Evolutionary conservation across 352 stramenopile species (phyloP), one percentile per base, ranked within the genome.

Genomic region (Pythium sp.): DNA sequence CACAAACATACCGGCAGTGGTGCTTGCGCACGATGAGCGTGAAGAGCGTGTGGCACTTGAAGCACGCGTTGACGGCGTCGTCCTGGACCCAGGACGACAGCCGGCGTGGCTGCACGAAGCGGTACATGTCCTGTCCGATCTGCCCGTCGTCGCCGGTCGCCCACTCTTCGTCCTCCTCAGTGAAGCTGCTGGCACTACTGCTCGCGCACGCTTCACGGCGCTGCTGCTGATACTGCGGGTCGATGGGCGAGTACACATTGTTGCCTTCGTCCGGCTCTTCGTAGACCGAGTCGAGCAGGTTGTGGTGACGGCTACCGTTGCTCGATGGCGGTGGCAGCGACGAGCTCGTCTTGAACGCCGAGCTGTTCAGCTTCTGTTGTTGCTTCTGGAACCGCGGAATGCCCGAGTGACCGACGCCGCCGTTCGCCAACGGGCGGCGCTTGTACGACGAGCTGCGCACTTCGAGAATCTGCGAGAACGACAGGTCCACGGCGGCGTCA

Each of bases 81-180:
- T 95, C 87, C 65, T 95, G 87, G 7, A 95, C 87, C 87, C 87
- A 95, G 14, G 84, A 93, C 3, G 85, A 93, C 20, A 95, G 72
- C 9, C 87, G 71, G 2, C 87, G 65, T 2, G 87, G 87, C 78
- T 95, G 87, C 53, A 95, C 87, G 53, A 95, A 95, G 24, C 87
- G 72, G 72, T 93, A 95, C 63, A 95, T 82, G 68, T 95, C 87
- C 64, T 87, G 72, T 28, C 78, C 79, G 15, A 81, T 51, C 34
- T 84, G 74, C 30, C 72, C 80, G 34, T 81, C 75, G 54, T 81
- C 74, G 20, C 78, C 81, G 14, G 72, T 84, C 7, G 79, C 60
- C 84, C 84, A 93, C 2, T 91, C 82, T 5, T 90, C 80, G 62
- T 91, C 82, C n/a, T 90, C 79, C 26, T 51, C 43, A 2, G 65